Percentiles rank a stretch among this genome's conserved stretches.
Conservation (phyloP, 2,329 filamentous ascomycete genomes). For the Exophiala sp. region DNA sequence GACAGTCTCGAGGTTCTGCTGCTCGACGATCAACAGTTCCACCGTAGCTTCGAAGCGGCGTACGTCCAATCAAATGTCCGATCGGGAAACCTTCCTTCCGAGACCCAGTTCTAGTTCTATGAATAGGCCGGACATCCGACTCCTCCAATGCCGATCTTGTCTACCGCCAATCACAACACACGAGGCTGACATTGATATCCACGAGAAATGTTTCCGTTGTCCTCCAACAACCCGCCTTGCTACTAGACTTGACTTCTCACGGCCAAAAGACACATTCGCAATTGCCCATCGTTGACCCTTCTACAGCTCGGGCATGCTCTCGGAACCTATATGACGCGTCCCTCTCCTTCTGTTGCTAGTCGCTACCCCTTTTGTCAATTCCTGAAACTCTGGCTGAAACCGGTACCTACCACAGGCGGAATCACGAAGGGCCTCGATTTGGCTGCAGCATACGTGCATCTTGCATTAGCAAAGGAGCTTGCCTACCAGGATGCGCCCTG, state of each 20-base stretch:
- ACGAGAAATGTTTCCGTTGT: neutral
- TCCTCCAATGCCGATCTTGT: neutral
- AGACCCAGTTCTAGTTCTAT: neutral
- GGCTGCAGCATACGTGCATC: slow-evolving; percentile 31
- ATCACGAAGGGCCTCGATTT: slow-evolving; percentile 34
- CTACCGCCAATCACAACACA: neutral
- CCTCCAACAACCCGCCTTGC: too few species aligned
- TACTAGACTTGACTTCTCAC: too few species aligned
- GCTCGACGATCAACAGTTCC: neutral
- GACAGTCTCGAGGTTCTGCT: neutral
- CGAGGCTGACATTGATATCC: neutral
- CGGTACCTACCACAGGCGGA: slow-evolving; percentile 5
- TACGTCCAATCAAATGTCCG: neutral
- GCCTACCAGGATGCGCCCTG: slow-evolving; percentile 34
- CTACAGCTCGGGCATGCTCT: too few species aligned
- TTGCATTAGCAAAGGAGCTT: slow-evolving; percentile 30
- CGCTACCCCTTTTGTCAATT: neutral
- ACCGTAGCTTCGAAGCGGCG: neutral
- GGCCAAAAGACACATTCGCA: too few species aligned
- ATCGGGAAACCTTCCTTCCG: neutral
- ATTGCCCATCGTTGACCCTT: neutral
- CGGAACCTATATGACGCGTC: too few species aligned
- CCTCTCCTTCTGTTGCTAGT: neutral
- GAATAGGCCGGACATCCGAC: neutral
- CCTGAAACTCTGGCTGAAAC: neutral